phyloP scores from a whole-genome alignment of 768 basidiomycete genomes.

The Trametes elegans region DNA sequence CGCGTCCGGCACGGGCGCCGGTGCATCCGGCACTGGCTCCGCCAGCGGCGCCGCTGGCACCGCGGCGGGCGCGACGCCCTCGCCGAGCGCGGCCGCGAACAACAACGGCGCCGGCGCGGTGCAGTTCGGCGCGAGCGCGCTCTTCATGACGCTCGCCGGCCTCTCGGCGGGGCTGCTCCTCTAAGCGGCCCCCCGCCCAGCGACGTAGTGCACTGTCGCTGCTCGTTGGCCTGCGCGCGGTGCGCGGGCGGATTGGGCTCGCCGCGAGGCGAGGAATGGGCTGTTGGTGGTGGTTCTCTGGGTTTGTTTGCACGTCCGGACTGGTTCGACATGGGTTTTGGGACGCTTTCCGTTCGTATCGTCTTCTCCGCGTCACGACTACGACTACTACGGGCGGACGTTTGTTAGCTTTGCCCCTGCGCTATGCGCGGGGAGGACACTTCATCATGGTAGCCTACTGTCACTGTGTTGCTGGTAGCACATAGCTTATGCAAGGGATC shows the following conservation, averaged over 20 bases:
- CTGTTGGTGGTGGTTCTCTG: not conserved
- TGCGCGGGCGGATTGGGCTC: slow-evolving; percentile 15
- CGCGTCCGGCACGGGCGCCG: slow-evolving; percentile 15
- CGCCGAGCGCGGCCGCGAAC: slow-evolving; percentile 6
- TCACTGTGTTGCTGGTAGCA: slow-evolving; percentile 10
- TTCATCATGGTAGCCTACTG: slow-evolving; percentile 12
- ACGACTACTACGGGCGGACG: too few relatives aligned
- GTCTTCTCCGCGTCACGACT: too few relatives aligned
- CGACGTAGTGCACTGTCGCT: too few relatives aligned
- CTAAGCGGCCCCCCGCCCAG: slow-evolving; percentile 13
- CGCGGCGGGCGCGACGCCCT: slow-evolving; percentile 24
- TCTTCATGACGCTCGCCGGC: slow-evolving; percentile 17
- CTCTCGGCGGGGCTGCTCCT: slow-evolving; percentile 18
- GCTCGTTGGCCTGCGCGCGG: not conserved
- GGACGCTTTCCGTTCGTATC: too few relatives aligned
- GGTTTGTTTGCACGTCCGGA: not conserved
- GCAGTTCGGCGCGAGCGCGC: slow-evolving; percentile 33
- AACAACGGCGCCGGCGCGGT: slow-evolving; percentile 17
- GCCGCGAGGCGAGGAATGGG: not conserved
- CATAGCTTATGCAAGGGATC: slow-evolving; percentile 10
- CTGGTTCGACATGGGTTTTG: not conserved
- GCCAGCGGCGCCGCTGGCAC: slow-evolving; percentile 23
- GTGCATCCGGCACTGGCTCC: not conserved
- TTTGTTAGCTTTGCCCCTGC: slow-evolving; percentile 7
- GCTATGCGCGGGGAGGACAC: slow-evolving; percentile 12